Conservation (phyloP, 2,329 filamentous ascomycete genomes). For the Talaromyces sp. region DNA sequence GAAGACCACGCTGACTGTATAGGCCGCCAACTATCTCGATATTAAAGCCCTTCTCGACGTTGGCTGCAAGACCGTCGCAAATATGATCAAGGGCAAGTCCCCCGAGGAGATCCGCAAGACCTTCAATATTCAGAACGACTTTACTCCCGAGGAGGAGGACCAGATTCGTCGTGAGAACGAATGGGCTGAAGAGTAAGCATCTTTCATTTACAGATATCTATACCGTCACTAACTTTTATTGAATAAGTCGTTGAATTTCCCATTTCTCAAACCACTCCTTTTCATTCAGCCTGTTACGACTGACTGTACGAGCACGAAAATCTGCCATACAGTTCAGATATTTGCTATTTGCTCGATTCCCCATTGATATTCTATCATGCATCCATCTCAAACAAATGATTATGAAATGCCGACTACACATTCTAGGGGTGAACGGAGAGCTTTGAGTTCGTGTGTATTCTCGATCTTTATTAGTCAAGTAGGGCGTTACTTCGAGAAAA, state of each 20-base stretch:
- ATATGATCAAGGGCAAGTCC: slow-evolving; percentile 99
- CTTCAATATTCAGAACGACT: slow-evolving; percentile 99
- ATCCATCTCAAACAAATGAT: background rate
- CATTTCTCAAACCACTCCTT: background rate
- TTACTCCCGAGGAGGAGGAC: slow-evolving; percentile 97
- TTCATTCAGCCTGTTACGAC: background rate
- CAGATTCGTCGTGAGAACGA: slow-evolving; percentile 92
- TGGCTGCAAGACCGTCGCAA: slow-evolving; percentile 98
- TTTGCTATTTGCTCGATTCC: slow-evolving; percentile 4
- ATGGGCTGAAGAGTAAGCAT: slow-evolving; percentile 73
- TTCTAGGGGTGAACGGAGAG: background rate
- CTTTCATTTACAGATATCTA: background rate
- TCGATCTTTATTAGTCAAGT: background rate
- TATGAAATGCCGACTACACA: background rate
- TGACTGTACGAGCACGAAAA: background rate
- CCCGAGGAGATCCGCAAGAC: slow-evolving; percentile 99
- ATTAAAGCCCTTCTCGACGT: slow-evolving; percentile 98
- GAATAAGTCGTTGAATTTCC: background rate
- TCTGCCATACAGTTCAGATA: background rate
- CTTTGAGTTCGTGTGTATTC: background rate
- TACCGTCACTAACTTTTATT: slow-evolving; percentile 16
- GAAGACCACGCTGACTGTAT: slow-evolving; percentile 3
- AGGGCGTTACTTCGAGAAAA: background rate
- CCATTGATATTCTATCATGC: background rate
- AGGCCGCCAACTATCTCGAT: slow-evolving; percentile 98